phyloP scores from a whole-genome alignment of 345 rosid genomes.

The Camelina laxa region DNA sequence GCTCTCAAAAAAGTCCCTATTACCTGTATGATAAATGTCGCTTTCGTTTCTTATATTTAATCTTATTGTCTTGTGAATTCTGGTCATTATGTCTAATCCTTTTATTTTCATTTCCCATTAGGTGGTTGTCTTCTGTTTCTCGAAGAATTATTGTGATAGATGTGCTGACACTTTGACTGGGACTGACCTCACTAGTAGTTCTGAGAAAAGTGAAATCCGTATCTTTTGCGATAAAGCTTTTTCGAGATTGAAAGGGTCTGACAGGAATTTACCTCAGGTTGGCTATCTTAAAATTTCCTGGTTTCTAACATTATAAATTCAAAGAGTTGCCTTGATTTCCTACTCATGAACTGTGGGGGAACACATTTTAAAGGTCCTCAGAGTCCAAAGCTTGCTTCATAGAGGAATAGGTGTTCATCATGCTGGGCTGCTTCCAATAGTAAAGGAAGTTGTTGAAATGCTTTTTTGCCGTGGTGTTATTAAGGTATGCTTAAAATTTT shows the following conservation, averaged over 20 bases:
- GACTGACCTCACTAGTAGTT: conserved; percentile 77
- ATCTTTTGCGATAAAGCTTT: conserved; percentile 96
- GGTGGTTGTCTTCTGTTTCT: conserved; percentile 96
- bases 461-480: conserved; percentile 97
- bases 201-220: conserved; percentile 87
- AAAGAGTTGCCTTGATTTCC: conserved; percentile 32
- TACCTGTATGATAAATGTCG: conserved; percentile 64
- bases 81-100: conserved; percentile 24
- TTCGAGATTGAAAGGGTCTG: conserved; percentile 95
- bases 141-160: conserved; percentile 94
- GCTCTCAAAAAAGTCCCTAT: conserved; percentile 77
- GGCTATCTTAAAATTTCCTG: conserved; percentile 31
- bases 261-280: conserved; percentile 96
- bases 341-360: conserved; percentile 37
- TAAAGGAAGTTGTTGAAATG: conserved; percentile 99
- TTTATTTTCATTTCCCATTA: conserved; percentile 33
- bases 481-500: conserved; percentile 58
- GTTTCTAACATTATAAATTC: conserved; percentile 26
- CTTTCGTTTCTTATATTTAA: conserved; percentile 22
- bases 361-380: conserved; percentile 66
- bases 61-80: not conserved
- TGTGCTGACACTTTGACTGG: conserved; percentile 75
- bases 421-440: conserved; percentile 98
- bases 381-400: conserved; percentile 86
- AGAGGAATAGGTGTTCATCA: conserved; percentile 98